Base-by-base conservation (phyloP, 192 early-diverging fungal species). In the Mortierella hygrophila region DNA sequence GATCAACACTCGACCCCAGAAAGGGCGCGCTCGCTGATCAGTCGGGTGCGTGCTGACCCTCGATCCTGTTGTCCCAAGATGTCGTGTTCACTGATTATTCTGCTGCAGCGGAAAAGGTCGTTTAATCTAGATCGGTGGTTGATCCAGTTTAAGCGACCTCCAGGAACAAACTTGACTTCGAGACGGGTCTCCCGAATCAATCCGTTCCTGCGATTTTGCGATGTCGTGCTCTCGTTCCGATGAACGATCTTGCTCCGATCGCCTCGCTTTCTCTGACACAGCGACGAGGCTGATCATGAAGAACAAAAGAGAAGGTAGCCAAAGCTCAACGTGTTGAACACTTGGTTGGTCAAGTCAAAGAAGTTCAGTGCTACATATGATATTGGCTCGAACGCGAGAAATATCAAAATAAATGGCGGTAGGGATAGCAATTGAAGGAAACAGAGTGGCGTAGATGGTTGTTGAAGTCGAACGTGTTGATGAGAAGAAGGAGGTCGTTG, bases 151-250 rank as follows among this genome's bases (percentile, higher is more conserved):
- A 26, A 29, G 49, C 18, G 49, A 52, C 60, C 26, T 65, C 60
- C 60, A 65, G 60, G 60, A 65, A 65, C 60, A 32, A 65, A 11
- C 60, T 65, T 26, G 26, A 65, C 60, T 65, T 65, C 42, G 57
- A 63, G 26, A 63, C 26, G 57, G 47, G 57, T 63, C 60, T 65
- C 60, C 60, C 60, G 60, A 65, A 65, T 65, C 60, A 65, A 65
- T 65, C 60, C 60, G 60, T 65, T 65, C 60, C 60, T 65, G 60
- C 1, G 29, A 16, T 65, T 57, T 57, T 57, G 7, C 11, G 60
- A 65, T 65, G 60, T 65, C 60, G 60, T 65, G n/a, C 60, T 65
- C 60, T 29, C 60, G 60, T 32, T 26, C 60, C 60, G 26, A 65
- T 65, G 60, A 65, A 32, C 60, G 60, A 65, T 65, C 60, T 65